Conservation (phyloP, 2,329 filamentous ascomycete species). For the Diaporthe caulivora region DNA sequence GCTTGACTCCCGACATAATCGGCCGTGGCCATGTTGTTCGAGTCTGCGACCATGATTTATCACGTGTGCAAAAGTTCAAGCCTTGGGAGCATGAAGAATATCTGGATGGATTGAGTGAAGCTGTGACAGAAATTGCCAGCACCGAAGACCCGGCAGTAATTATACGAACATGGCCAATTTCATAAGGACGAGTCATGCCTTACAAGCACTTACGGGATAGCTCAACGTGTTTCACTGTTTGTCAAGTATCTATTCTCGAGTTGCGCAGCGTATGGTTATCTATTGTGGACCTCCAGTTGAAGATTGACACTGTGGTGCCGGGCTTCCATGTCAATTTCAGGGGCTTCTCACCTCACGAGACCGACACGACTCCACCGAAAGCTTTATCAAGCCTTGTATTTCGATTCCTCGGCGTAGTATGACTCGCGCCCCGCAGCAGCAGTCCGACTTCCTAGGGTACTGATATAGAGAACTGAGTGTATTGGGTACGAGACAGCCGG, state of each 20-base stretch:
- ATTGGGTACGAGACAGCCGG: not conserved
- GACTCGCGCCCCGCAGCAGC: not conserved
- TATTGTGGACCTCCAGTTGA: conserved; percentile 6
- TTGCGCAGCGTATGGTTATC: conserved; percentile 9
- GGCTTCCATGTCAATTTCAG: conserved; percentile 19
- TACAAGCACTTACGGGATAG: not conserved
- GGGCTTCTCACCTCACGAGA: conserved; percentile 24
- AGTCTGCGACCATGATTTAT: conserved; percentile 4
- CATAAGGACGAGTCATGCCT: conserved; percentile 14
- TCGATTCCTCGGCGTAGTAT: not conserved
- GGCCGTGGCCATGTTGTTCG: not conserved
- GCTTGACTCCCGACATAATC: not conserved
- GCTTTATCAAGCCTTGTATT: not conserved
- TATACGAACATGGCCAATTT: not conserved
- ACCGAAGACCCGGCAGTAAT: not conserved
- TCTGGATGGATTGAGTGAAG: not conserved
- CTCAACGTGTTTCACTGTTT: not conserved
- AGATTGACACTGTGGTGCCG: not conserved
- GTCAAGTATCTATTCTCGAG: not conserved
- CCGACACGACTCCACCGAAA: not conserved
- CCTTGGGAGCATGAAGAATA: no score
- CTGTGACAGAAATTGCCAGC: no score
- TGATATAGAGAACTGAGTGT: not conserved
- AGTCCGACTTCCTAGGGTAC: not conserved
- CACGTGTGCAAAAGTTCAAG: not conserved